Percentiles rank a stretch among this genome's conserved stretches.
Conservation (phyloP, 352 stramenopile species). For the Paralagenidium karlingii region DNA sequence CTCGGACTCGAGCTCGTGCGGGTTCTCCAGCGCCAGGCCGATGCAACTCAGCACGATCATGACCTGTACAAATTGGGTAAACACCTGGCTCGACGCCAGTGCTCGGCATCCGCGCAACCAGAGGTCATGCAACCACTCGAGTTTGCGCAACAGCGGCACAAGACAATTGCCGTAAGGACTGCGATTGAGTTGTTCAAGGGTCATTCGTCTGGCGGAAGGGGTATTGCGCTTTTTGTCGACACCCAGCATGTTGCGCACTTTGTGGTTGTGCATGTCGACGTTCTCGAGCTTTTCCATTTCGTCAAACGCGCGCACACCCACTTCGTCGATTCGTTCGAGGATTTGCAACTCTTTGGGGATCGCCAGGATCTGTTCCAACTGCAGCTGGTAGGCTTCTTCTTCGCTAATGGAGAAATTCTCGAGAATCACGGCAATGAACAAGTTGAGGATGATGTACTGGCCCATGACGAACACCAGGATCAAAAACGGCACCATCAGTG, state of each 20-base stretch:
- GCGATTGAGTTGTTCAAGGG: too few species aligned
- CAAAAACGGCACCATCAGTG: conserved; percentile 61
- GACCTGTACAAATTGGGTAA: conserved; percentile 44
- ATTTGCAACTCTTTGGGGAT: conserved; percentile 75
- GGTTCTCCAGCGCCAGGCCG: conserved; percentile 58
- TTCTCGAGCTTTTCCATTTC: conserved; percentile 74
- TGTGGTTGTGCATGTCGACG: conserved; percentile 69
- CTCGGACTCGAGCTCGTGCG: conserved; percentile 41
- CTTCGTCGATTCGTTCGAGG: conserved; percentile 71
- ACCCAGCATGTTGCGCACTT: conserved; percentile 63
- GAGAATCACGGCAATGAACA: conserved; percentile 77
- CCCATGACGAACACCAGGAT: conserved; percentile 63
- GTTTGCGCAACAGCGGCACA: too few species aligned
- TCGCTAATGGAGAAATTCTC: conserved; percentile 75
- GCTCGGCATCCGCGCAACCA: conserved; percentile 11
- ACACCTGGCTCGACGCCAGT: conserved; percentile 20
- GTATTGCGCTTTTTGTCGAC: conserved; percentile 19
- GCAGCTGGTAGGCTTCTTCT: conserved; percentile 71
- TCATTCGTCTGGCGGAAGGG: too few species aligned
- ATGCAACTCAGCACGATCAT: conserved; percentile 63
- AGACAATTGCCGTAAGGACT: too few species aligned
- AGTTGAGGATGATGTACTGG: conserved; percentile 68
- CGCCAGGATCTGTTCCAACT: conserved; percentile 69
- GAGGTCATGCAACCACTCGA: not conserved
- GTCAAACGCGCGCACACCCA: conserved; percentile 55